Evolutionary conservation across 345 rosid species (phyloP), one percentile per base, ranked within the genome.

Genomic region (sweet orange (Citrus sinensis)): DNA sequence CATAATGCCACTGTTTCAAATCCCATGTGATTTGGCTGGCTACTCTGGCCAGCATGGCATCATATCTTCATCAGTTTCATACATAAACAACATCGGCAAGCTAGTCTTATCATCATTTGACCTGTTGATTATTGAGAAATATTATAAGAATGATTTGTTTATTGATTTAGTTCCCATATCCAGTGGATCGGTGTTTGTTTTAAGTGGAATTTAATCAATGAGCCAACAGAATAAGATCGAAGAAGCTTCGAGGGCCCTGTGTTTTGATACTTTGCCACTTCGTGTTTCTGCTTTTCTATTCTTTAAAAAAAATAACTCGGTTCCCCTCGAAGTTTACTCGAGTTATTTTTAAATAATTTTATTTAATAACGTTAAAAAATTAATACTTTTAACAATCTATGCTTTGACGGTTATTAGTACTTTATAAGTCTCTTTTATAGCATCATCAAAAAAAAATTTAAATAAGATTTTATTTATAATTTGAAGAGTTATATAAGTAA

Each of bases 11-110:
- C 73, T 69, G 55, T 73, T 64, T 60, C 13, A 40, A 68, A 17
- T 67, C 80, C 92, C 92, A 89, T 85, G 92, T 89, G 89, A 76
- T 74, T 11, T 7, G 75, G 77, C 82, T 77, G 60, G 77, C 82
- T 77, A 61, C 80, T 55, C 80, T 78, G 87, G 67, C 79, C 84
- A 46, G 51, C 51, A 74, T 67, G 66, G 73, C 59, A 59, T 62
- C 71, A 5, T 34, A 8, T 20, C 30, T 42, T 17, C 46, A 1
- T 16, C 34, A 58, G 58, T 80, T 80, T 79, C 34, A 5, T 73
- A 19, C 51, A 13, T 11, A 46, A 13, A 46, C 35, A 65, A 76
- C 75, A 64, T 75, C 69, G 70, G 10, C 5, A 1, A 54, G 10
- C 2, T 2, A 54, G 30, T 79, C 54, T 22, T 34, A 40, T 30